Evolutionary conservation across 1,284 basidiomycete genomes (phyloP).

Genomic region (Fomitopsis schrenkii): DNA sequence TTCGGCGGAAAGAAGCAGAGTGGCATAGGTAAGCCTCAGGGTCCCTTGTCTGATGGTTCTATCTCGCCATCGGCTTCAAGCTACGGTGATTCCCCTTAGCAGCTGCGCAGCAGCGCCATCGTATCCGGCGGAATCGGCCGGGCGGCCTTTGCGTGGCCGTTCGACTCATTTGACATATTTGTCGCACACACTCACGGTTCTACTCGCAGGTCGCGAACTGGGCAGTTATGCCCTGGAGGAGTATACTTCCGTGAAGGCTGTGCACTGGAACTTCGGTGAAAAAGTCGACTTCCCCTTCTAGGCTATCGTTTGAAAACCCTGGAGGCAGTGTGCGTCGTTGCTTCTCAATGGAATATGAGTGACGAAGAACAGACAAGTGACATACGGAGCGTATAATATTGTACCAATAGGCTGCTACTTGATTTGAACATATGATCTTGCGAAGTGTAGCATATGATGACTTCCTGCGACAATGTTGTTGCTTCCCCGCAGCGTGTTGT

Average conservation of each 20-base stretch:
- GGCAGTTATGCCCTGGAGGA: constrained; percentile 85
- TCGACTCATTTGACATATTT: background rate
- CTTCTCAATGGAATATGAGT: background rate
- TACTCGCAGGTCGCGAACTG: constrained; percentile 72
- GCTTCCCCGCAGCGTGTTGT: too few relatives aligned
- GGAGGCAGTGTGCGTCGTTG: background rate
- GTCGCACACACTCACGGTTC: background rate
- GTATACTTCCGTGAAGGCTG: constrained; percentile 82
- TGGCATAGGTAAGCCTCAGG: constrained; percentile 49
- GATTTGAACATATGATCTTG: background rate
- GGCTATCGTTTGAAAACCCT: constrained; percentile 10
- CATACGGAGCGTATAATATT: background rate
- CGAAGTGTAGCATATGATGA: too few relatives aligned
- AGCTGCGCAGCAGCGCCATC: background rate
- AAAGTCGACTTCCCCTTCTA: constrained; percentile 75
- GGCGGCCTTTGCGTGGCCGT: background rate
- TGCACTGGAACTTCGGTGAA: constrained; percentile 87
- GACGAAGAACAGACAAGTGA: background rate
- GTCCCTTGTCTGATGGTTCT: background rate
- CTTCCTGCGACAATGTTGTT: too few relatives aligned
- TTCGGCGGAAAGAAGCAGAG: constrained; percentile 92
- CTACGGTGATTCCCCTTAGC: background rate
- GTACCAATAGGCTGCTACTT: background rate
- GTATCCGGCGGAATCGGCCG: background rate
- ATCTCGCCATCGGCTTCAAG: background rate